Conservation (phyloP, 345 rosid genomes). For the Angophora floribunda region DNA sequence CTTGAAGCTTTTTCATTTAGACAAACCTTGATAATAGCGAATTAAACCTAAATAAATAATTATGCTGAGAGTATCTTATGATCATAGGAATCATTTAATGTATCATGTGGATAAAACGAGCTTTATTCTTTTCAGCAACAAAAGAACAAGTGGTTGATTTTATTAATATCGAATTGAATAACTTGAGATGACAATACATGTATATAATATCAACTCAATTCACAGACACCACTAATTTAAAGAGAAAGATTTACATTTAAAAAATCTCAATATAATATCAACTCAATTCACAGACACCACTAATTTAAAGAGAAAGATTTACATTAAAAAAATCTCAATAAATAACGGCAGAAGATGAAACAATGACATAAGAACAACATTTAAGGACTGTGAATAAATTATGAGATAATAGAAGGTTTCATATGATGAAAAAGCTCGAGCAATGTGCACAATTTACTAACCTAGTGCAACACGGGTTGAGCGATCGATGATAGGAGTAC, state of each 20-base stretch:
- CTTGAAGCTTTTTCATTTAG: neutral
- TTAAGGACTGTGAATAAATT: neutral
- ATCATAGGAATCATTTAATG: neutral
- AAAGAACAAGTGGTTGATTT: neutral
- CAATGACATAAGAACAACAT: neutral
- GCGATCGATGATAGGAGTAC: neutral
- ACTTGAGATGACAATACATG: neutral
- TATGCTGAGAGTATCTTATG: neutral
- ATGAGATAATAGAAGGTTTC: neutral
- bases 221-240: neutral
- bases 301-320: no score
- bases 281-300: no score
- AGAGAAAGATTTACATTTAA: no score
- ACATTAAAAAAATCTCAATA: neutral
- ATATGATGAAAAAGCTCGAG: neutral
- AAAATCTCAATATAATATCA: no score
- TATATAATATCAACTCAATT: neutral
- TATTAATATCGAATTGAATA: neutral
- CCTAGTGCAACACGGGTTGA: fast-evolving
- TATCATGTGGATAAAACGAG: neutral
- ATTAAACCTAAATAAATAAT: neutral
- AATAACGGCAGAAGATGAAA: neutral
- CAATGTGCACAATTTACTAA: neutral
- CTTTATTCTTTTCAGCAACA: neutral
- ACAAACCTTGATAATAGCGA: neutral